Conservation (phyloP, 179 eudicot species). For the Heliamphora pulchella region DNA sequence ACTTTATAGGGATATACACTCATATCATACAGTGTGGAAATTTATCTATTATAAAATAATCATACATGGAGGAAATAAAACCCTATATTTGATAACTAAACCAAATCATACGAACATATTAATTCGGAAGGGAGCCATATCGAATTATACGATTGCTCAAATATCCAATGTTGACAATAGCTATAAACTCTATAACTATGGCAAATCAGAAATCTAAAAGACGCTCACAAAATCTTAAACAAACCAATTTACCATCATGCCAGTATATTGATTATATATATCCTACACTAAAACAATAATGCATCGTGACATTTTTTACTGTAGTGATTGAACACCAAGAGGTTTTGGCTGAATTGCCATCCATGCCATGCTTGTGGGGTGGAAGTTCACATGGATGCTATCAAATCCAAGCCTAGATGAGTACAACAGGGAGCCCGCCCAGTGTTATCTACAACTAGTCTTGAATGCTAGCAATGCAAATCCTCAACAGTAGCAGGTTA, state of each 20-base stretch:
- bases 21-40: neutral
- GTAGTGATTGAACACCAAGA: neutral
- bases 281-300: neutral
- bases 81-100: neutral
- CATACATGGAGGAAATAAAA: neutral
- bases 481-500: neutral
- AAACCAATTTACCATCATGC: neutral
- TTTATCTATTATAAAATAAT: neutral
- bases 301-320: neutral
- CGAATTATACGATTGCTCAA: neutral
- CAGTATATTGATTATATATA: neutral
- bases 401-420: neutral
- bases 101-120: neutral
- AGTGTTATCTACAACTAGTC: neutral
- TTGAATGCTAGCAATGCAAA: neutral
- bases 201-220: too few species aligned
- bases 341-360: neutral
- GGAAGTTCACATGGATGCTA: neutral
- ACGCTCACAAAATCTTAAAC: neutral
- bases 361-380: neutral
- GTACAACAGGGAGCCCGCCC: neutral
- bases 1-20: neutral
- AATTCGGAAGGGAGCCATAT: neutral
- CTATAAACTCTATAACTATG: too few species aligned
- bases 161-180: neutral